phyloP scores from a whole-genome alignment of 257 asterid genomes.

The Anisodus tanguticus region DNA sequence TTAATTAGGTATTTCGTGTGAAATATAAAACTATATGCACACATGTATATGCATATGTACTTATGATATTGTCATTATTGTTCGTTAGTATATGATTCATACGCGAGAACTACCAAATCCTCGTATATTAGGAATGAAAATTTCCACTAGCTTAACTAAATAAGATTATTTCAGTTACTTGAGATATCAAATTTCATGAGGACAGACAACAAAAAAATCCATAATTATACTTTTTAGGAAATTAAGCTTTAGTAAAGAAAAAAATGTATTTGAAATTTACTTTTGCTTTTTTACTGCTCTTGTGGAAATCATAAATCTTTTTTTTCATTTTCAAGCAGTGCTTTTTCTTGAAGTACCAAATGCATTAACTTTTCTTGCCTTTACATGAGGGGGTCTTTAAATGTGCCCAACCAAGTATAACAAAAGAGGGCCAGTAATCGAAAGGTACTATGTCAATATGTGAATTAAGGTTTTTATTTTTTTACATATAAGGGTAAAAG shows the following conservation, averaged over 20 bases:
- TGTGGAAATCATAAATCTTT: slow-evolving; percentile 19
- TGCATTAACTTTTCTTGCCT: background rate
- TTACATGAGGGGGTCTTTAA: slow-evolving; percentile 25
- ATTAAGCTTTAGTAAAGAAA: background rate
- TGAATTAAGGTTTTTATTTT: background rate
- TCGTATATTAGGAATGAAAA: background rate
- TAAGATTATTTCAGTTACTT: background rate
- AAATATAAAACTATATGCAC: slow-evolving; percentile 13
- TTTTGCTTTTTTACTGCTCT: background rate
- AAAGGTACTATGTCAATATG: slow-evolving; percentile 19
- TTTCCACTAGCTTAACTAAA: background rate
- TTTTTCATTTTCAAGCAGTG: slow-evolving; percentile 10
- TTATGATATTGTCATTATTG: slow-evolving; percentile 23
- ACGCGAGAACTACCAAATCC: background rate
- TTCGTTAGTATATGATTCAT: slow-evolving; percentile 2
- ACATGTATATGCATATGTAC: slow-evolving; percentile 17
- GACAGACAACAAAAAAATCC: background rate
- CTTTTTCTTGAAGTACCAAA: background rate
- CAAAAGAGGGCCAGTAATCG: slow-evolving; percentile 9
- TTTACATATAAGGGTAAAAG: background rate
- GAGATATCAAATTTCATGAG: background rate
- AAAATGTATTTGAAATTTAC: background rate
- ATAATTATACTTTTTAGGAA: background rate
- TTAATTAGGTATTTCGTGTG: slow-evolving; percentile 27
- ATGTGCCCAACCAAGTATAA: slow-evolving; percentile 39